Conservation (phyloP, 2,329 filamentous ascomycete species). For the Talaromyces piceae region DNA sequence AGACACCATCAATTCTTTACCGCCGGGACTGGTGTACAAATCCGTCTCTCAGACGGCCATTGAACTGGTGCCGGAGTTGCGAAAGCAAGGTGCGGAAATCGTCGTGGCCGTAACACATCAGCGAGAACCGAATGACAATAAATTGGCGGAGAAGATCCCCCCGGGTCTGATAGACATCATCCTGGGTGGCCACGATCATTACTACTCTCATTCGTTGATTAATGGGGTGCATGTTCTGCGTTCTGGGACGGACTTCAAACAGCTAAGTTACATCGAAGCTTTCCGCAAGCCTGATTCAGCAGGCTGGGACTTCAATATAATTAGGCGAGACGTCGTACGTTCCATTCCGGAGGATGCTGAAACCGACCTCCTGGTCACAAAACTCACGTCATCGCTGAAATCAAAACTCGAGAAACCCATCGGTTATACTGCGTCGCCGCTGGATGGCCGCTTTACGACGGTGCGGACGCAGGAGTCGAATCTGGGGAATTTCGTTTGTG, state of each 20-base stretch:
- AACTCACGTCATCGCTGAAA: slow-evolving; percentile 65
- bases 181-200: slow-evolving; percentile 84
- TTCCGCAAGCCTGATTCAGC: slow-evolving; percentile 47
- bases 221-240: slow-evolving; percentile 78
- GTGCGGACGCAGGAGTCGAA: slow-evolving; percentile 74
- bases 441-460: slow-evolving; percentile 81
- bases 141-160: slow-evolving; percentile 65
- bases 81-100: slow-evolving; percentile 71
- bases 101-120: slow-evolving; percentile 78
- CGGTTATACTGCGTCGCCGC: slow-evolving; percentile 71
- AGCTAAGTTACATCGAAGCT: slow-evolving; percentile 79
- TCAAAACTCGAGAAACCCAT: slow-evolving; percentile 73
- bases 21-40: slow-evolving; percentile 73
- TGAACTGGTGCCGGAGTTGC: slow-evolving; percentile 65
- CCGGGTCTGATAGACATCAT: slow-evolving; percentile 75
- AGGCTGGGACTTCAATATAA: slow-evolving; percentile 73
- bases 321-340: slow-evolving; percentile 64
- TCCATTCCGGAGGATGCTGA: slow-evolving; percentile 57
- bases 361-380: slow-evolving; percentile 56
- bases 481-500: slow-evolving; percentile 82
- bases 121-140: slow-evolving; percentile 82
- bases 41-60: slow-evolving; percentile 69
- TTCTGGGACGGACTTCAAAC: slow-evolving; percentile 86
- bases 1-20: slow-evolving; percentile 78
- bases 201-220: slow-evolving; percentile 69